These are phyloP conservation scores for Microsporum ferrugineum DNA, from an alignment of 2,329 filamentous ascomycete genomes.

Conservation along the genomic window DNA sequence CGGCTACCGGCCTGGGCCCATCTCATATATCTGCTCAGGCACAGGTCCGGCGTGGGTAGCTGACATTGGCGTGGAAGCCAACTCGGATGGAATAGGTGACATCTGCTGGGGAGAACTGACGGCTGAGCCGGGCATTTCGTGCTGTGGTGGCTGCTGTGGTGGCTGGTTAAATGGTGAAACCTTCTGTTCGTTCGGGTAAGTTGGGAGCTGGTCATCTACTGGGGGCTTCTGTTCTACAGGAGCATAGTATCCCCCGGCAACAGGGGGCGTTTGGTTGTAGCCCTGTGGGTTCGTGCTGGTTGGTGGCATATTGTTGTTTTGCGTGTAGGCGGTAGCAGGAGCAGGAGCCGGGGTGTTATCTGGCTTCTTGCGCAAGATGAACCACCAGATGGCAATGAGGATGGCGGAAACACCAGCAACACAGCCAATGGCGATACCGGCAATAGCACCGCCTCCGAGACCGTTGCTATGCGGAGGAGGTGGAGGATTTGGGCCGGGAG, in stretches of 20 bases:
- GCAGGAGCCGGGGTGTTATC: slow-evolving; percentile 1
- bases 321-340: background rate
- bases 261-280: background rate
- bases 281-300: background rate
- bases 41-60: slow-evolving; percentile 13
- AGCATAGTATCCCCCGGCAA: slow-evolving; percentile 11
- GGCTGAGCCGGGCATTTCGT: slow-evolving; percentile 12
- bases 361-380: slow-evolving; percentile 10
- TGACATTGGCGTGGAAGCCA: slow-evolving; percentile 7
- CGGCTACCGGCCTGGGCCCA: slow-evolving; percentile 8
- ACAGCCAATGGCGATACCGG: slow-evolving; percentile 13
- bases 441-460: slow-evolving; percentile 14
- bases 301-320: background rate
- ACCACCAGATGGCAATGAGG: slow-evolving; percentile 12
- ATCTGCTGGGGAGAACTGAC: background rate
- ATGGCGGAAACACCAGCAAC: slow-evolving; percentile 11
- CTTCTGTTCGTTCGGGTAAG: slow-evolving; percentile 11
- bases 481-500: background rate
- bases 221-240: slow-evolving; percentile 11
- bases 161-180: background rate
- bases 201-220: background rate
- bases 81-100: slow-evolving; percentile 1
- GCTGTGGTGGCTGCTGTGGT: background rate
- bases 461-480: background rate
- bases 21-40: slow-evolving; percentile 15